Evolutionary conservation across 495 filamentous ascomycete species (phyloP).

Genomic region (Trichocladium uniseriatum): DNA sequence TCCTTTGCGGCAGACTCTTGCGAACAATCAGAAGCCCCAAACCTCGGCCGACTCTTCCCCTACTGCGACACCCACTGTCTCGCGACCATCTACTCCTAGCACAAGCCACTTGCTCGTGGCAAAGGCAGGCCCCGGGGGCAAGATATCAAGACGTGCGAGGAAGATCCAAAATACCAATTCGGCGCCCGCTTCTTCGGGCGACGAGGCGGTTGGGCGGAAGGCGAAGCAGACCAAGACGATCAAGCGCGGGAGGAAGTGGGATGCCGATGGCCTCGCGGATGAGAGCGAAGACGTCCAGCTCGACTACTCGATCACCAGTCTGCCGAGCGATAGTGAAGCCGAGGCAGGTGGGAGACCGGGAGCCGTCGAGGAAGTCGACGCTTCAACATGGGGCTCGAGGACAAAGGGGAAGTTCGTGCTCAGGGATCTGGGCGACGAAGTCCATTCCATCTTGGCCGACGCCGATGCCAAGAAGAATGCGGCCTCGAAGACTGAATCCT

Average conservation of each 20-base stretch:
- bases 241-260: slow-evolving; percentile 87
- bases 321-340: slow-evolving; percentile 45
- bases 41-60: slow-evolving; percentile 53
- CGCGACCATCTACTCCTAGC: slow-evolving; percentile 68
- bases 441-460: slow-evolving; percentile 76
- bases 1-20: slow-evolving; percentile 35
- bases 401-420: slow-evolving; percentile 91
- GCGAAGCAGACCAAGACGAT: slow-evolving; percentile 49
- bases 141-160: slow-evolving; percentile 70
- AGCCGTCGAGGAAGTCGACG: slow-evolving; percentile 62
- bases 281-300: slow-evolving; percentile 73
- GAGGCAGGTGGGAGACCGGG: slow-evolving; percentile 35
- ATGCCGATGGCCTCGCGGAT: slow-evolving; percentile 77
- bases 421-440: slow-evolving; percentile 86
- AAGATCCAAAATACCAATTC: slow-evolving; percentile 58
- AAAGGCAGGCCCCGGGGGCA: slow-evolving; percentile 60
- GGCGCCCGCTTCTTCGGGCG: slow-evolving; percentile 70
- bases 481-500: slow-evolving; percentile 31
- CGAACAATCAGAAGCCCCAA: slow-evolving; percentile 29
- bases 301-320: slow-evolving; percentile 66
- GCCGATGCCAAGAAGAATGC: slow-evolving; percentile 57
- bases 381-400: slow-evolving; percentile 70
- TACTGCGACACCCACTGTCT: slow-evolving; percentile 62
- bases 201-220: slow-evolving; percentile 55
- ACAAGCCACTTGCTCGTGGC: slow-evolving; percentile 57